Percentiles rank a stretch among this genome's conserved stretches.
phyloP scores from a whole-genome alignment of 208 protist species.

The Angomonas ambiguus region DNA sequence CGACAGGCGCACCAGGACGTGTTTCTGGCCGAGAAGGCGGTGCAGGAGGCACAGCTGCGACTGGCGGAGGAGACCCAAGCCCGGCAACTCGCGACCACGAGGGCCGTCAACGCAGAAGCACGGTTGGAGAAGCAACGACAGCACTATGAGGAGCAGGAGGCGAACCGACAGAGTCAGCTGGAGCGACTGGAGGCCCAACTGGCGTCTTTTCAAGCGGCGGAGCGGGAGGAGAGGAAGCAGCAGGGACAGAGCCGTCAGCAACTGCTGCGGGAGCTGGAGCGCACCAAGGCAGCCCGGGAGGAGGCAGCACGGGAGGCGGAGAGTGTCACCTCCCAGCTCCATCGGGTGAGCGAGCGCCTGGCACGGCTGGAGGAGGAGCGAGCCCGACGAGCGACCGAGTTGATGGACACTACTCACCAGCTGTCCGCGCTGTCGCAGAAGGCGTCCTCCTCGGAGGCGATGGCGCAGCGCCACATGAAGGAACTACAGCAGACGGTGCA shows the following conservation, averaged over 20 bases:
- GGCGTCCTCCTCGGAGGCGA: constrained; percentile 15
- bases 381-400: constrained; percentile 22
- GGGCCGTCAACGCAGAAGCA: constrained; percentile 16
- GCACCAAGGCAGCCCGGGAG: constrained; percentile 29
- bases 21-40: constrained; percentile 49
- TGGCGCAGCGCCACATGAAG: constrained; percentile 20
- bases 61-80: constrained; percentile 35
- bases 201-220: neutral
- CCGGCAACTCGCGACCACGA: constrained; percentile 22
- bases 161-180: constrained; percentile 35
- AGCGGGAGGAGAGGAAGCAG: neutral
- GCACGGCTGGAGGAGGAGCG: constrained; percentile 28
- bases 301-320: constrained; percentile 1
- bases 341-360: constrained; percentile 23
- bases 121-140: constrained; percentile 35
- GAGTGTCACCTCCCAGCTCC: constrained; percentile 15
- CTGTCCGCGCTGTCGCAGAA: constrained; percentile 18
- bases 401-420: constrained; percentile 33
- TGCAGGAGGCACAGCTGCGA: constrained; percentile 40
- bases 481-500: constrained; percentile 14
- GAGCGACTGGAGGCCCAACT: constrained; percentile 17
- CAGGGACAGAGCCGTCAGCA: neutral
- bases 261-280: constrained; percentile 18
- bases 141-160: constrained; percentile 28
- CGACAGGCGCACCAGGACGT: constrained; percentile 52